Evolutionary conservation across 495 filamentous ascomycete genomes (phyloP).

Genomic region (Lasiosphaeriaceae sp.): DNA sequence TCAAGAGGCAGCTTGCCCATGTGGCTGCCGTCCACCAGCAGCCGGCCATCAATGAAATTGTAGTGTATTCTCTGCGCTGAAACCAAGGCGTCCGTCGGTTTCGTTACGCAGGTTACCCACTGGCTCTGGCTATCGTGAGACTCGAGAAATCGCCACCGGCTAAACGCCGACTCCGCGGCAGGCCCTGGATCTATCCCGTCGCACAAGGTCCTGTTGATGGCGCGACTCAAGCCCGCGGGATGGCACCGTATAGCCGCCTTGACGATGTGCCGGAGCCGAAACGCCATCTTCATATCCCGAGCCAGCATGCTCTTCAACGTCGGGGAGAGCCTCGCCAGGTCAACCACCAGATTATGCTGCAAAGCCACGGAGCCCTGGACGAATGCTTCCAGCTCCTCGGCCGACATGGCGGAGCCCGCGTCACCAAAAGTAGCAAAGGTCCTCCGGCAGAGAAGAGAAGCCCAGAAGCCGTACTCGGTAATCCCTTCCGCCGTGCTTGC

Average conservation of each 20-base stretch:
- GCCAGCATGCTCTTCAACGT: background rate
- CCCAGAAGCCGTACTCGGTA: slow-evolving; percentile 2
- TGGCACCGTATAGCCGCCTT: background rate
- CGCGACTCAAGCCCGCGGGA: background rate
- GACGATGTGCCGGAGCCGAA: background rate
- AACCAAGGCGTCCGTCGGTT: background rate
- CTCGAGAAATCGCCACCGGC: background rate
- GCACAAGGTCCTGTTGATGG: background rate
- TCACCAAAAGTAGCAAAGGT: slow-evolving; percentile 2
- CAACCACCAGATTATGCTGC: slow-evolving; percentile 4
- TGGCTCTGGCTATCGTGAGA: background rate
- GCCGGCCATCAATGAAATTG: background rate
- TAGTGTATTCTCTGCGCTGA: background rate
- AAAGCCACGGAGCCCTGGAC: background rate
- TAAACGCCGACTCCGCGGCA: background rate
- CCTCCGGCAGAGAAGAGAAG: slow-evolving; percentile 6
- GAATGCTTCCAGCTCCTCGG: background rate
- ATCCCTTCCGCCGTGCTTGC: background rate
- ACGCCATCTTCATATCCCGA: slow-evolving; percentile 4
- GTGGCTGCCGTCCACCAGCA: slow-evolving; percentile 46
- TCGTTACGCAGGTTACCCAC: background rate
- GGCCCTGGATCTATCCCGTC: background rate
- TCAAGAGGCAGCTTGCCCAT: slow-evolving; percentile 15
- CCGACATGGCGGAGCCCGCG: background rate
- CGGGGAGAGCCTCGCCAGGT: slow-evolving; percentile 1